Base-by-base conservation (phyloP, 2,329 filamentous ascomycete species). In the Tolypocladium ovalisporum region DNA sequence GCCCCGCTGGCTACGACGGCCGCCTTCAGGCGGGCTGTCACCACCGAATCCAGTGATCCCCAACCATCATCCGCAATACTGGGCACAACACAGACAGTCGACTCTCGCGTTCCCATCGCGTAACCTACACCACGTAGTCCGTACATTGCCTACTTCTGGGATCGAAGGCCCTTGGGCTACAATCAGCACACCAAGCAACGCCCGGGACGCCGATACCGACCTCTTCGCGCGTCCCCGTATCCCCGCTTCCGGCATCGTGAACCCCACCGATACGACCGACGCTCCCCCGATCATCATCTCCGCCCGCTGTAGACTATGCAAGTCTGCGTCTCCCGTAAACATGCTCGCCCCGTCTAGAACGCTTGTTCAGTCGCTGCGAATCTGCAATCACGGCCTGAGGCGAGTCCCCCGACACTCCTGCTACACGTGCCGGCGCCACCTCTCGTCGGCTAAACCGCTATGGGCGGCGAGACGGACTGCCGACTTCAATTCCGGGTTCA, bases 401-500 rank as follows among this genome's bases (percentile, higher is more conserved):
- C 52, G 56, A 34, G 39, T 37, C 10, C 32, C 32, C 22, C 24
- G 54, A 44, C 51, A 42, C 13, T 42, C 36, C 22, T 47, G 54
- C 35, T 10, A 52, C 37, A 29, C 15, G 9, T 52, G 47, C 22
- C 54, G 53, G n/a, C 67, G 68, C 51, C 58, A 59, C 42, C 63
- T 68, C n/a, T 68, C 63, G 15, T 59, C 65, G 49, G 65, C 62
- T 19, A 58, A 55, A 29, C 58, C 63, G 10, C 56, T 65, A 12
- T 54, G 66, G 24, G 62, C 68, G 32, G 67, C 72, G 10, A 72
- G 76, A 58, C 75, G 79, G 49, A 75, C 72, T 22, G 67, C 73
- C 17, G 77, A 80, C 66, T 78, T 84, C 66, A 79, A 77, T 64
- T 80, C 80, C 1, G 80, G 81, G 55, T 85, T 81, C 64, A 80